Conservation (phyloP, 1,284 basidiomycete species). For the Phellopilus nigrolimitatus region DNA sequence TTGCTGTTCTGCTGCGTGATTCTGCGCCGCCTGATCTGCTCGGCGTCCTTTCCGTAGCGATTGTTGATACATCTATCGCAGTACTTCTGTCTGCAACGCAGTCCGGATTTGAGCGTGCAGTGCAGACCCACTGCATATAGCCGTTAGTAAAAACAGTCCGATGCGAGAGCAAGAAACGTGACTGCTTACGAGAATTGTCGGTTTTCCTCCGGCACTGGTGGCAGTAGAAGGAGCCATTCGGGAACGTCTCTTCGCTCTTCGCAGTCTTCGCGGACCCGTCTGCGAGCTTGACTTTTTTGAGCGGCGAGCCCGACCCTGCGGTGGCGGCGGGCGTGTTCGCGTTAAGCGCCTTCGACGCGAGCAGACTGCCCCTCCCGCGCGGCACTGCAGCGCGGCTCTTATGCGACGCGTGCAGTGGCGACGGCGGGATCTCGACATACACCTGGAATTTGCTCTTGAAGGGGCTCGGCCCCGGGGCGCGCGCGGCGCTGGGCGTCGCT, state of each 20-base stretch:
- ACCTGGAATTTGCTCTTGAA: slow-evolving; percentile 31
- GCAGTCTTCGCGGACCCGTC: slow-evolving; percentile 7
- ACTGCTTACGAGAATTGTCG: slow-evolving; percentile 7
- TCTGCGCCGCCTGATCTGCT: slow-evolving; percentile 34
- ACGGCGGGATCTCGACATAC: slow-evolving; percentile 41
- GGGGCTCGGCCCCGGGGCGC: slow-evolving; percentile 24
- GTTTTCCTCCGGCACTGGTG: slow-evolving; percentile 55
- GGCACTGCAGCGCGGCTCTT: slow-evolving; percentile 6
- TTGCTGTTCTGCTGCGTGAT: slow-evolving; percentile 24
- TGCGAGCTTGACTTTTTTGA: slow-evolving; percentile 18
- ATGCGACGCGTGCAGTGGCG: slow-evolving; percentile 12
- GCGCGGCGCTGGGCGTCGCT: neutral
- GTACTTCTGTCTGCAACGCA: slow-evolving; percentile 51
- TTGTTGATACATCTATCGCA: slow-evolving; percentile 64
- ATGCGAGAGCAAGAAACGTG: neutral
- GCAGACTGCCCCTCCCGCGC: slow-evolving; percentile 8
- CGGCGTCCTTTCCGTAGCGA: slow-evolving; percentile 52
- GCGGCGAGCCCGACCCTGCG: slow-evolving; percentile 1
- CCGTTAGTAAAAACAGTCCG: too few species aligned
- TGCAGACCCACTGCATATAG: slow-evolving; percentile 45
- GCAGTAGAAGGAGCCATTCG: slow-evolving; percentile 46
- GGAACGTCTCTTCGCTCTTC: slow-evolving; percentile 28
- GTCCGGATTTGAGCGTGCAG: slow-evolving; percentile 41
- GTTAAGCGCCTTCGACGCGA: slow-evolving; percentile 22
- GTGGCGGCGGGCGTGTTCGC: slow-evolving; percentile 10